Evolutionary conservation across 2,329 filamentous ascomycete genomes (phyloP).

Genomic region (Bipolaris bicolor): DNA sequence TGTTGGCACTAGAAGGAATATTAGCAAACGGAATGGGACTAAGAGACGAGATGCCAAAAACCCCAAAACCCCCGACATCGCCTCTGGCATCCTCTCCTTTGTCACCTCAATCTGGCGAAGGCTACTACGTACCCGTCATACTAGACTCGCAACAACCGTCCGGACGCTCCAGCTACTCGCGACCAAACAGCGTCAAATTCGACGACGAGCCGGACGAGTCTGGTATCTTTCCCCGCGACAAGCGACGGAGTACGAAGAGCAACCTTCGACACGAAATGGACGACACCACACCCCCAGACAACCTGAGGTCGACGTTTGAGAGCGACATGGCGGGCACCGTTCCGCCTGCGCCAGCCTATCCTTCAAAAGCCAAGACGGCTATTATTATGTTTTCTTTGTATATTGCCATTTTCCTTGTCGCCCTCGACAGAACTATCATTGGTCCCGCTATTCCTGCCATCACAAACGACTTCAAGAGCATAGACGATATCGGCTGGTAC

Average conservation of each 20-base stretch:
- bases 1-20: conserved; percentile 12
- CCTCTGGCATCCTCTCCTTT: not conserved
- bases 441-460: conserved; percentile 55
- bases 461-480: conserved; percentile 52
- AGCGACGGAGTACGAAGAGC: conserved; percentile 16
- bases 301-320: not conserved
- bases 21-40: conserved; percentile 14
- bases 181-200: conserved; percentile 10
- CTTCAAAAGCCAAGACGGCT: conserved; percentile 31
- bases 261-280: conserved; percentile 16
- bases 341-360: conserved; percentile 20
- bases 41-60: conserved; percentile 1
- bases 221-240: not conserved
- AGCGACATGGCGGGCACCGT: not conserved
- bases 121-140: conserved; percentile 16
- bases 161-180: conserved; percentile 19
- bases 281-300: conserved; percentile 6
- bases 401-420: conserved; percentile 43
- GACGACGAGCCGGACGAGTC: conserved; percentile 18
- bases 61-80: not conserved
- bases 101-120: conserved; percentile 6
- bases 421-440: conserved; percentile 54
- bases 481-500: conserved; percentile 55
- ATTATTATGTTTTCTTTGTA: conserved; percentile 42
- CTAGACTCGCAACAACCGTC: conserved; percentile 17